Evolutionary conservation across 441 rosid species (phyloP), one percentile per base, ranked within the genome.

Genomic region (Raphanus hybrid): DNA sequence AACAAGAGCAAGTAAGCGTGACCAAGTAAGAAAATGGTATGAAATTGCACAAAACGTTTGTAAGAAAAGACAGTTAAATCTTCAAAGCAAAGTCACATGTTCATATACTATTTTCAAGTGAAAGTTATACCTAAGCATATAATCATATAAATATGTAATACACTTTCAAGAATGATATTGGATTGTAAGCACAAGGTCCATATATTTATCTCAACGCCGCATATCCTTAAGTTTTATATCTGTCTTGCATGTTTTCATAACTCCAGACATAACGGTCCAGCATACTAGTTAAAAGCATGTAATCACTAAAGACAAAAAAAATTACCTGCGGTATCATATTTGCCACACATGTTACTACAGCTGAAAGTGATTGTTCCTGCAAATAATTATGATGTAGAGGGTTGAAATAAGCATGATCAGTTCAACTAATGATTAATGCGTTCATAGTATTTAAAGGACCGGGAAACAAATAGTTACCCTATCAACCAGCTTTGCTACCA

Each of bases 361-460:
- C 86, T 68, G 99, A 95, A 82, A 95, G 85, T 59, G 99, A 95
- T 81, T 90, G 94, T 80, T 92, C 98, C 98, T 95, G 92, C 55
- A 82, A 81, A 59, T 50, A 50, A 70, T 72, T 58, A 12, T 78
- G 43, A 55, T 9, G 57, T n/a, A 79, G n/a, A n/a, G 15, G 14
- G 69, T 45, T 55, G 14, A 69, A 54, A 55, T 29, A 62, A 7
- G 50, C 27, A 43, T 20, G 45, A 55, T 43, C 23, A 23, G 9
- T 63, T 52, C 41, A 78, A 41, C 39, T 18, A 73, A 29, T 71
- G 55, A 32, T 64, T 29, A 5, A 18, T 20, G 67, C 3, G 26
- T 65, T 67, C 61, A 45, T n/a, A 14, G 63, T 48, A 73, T 67
- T 6, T 39, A 3, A 52, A 27, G 70, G 70, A 54, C 16, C 0